These are phyloP conservation scores for Aechmea fasciata DNA, from an alignment of 176 grass and related monocot genomes.

Conservation along the genomic window DNA sequence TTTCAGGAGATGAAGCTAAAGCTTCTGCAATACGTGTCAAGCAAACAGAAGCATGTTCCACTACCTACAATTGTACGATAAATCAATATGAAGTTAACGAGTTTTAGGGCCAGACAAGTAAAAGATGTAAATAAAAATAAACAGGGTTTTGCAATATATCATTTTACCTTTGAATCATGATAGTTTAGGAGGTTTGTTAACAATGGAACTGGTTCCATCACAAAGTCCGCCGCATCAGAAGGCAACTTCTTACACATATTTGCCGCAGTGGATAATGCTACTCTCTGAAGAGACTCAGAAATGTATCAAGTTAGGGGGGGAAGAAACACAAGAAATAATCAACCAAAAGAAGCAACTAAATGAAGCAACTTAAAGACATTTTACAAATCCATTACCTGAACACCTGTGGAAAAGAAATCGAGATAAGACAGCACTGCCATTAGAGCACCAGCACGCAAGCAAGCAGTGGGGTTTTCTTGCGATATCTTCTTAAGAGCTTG, in stretches of 20 bases:
- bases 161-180: constrained; percentile 71
- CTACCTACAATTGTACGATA: constrained; percentile 36
- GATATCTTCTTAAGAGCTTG: constrained; percentile 99
- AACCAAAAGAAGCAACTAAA: constrained; percentile 3
- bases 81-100: neutral
- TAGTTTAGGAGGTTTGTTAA: constrained; percentile 83
- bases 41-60: constrained; percentile 84
- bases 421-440: constrained; percentile 97
- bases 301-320: constrained; percentile 13
- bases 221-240: constrained; percentile 88
- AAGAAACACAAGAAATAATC: neutral
- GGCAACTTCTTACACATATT: constrained; percentile 96
- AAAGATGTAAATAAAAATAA: neutral
- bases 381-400: constrained; percentile 46
- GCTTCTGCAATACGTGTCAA: constrained; percentile 70
- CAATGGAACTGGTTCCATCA: constrained; percentile 86
- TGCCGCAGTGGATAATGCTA: constrained; percentile 79
- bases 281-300: constrained; percentile 49
- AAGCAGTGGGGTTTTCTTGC: constrained; percentile 84
- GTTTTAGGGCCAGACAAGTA: neutral
- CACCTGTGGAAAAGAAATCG: constrained; percentile 91
- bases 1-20: constrained; percentile 60
- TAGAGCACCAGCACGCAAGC: constrained; percentile 84
- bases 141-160: neutral
- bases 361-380: constrained; percentile 3